Conservation (phyloP, 2,329 filamentous ascomycete species). For the Metarhizium anisopliae region DNA sequence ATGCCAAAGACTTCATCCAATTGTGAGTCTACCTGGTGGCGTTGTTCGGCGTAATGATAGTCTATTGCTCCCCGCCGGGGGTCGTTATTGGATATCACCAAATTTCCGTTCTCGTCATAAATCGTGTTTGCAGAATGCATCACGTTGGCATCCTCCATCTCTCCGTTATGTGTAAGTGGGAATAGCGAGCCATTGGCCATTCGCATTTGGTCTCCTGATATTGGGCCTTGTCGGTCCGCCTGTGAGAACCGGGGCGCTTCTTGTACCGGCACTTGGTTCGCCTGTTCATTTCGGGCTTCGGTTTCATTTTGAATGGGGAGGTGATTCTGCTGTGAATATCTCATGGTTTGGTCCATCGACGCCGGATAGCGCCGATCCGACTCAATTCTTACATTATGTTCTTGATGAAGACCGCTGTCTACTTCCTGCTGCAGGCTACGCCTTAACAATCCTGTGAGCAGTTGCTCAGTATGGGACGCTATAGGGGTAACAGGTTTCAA, state of each 20-base stretch:
- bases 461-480: conserved; percentile 2
- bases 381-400: background rate
- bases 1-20: conserved; percentile 4
- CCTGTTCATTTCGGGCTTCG: background rate
- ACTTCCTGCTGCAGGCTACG: conserved; percentile 4
- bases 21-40: conserved; percentile 2
- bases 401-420: conserved; percentile 2
- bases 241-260: background rate
- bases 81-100: background rate
- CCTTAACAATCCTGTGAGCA: conserved; percentile 1
- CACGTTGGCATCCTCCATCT: background rate
- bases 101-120: background rate
- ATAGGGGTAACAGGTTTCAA: conserved; percentile 5
- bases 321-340: background rate
- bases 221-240: background rate
- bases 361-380: background rate
- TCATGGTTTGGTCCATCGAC: background rate
- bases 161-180: background rate
- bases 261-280: background rate
- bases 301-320: background rate
- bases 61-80: background rate
- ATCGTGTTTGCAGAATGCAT: background rate
- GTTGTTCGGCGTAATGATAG: conserved; percentile 1
- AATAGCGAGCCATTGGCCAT: background rate
- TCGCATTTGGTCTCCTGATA: background rate